These are phyloP conservation scores for Sordariomycetes sp. DNA, from an alignment of 2,329 filamentous ascomycete species.

Conservation along the genomic window DNA sequence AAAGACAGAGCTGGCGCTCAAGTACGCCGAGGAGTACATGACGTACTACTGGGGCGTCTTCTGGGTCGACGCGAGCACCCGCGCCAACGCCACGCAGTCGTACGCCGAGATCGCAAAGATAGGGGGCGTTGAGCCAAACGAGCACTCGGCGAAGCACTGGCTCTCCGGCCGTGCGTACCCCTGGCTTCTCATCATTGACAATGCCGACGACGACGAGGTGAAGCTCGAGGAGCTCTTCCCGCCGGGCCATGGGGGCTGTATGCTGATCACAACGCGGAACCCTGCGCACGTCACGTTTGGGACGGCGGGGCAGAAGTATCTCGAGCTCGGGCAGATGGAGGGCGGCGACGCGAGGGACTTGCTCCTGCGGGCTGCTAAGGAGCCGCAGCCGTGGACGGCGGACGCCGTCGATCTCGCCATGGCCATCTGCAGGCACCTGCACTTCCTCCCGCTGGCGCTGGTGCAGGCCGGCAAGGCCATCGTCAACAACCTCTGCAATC, in stretches of 20 bases:
- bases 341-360: constrained; percentile 5
- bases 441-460: constrained; percentile 6
- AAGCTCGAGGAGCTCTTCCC: constrained; percentile 5
- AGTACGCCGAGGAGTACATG: constrained; percentile 6
- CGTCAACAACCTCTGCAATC: constrained; percentile 3
- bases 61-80: constrained; percentile 5
- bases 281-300: constrained; percentile 4
- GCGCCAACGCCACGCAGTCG: not conserved
- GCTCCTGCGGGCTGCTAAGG: constrained; percentile 3
- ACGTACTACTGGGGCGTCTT: constrained; percentile 6
- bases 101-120: constrained; percentile 1
- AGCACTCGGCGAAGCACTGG: constrained; percentile 3
- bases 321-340: constrained; percentile 4
- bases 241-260: constrained; percentile 2
- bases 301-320: constrained; percentile 2
- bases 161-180: not conserved
- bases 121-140: constrained; percentile 4
- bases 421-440: constrained; percentile 4
- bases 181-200: constrained; percentile 6
- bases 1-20: constrained; percentile 6
- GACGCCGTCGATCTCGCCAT: not conserved
- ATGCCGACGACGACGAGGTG: constrained; percentile 4
- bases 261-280: constrained; percentile 7
- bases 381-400: constrained; percentile 5
- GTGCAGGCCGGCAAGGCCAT: constrained; percentile 7